Percentiles rank a stretch among this genome's conserved stretches.
Evolutionary conservation across 2,329 filamentous ascomycete species (phyloP).

Genomic region (Ascochyta fabae): DNA sequence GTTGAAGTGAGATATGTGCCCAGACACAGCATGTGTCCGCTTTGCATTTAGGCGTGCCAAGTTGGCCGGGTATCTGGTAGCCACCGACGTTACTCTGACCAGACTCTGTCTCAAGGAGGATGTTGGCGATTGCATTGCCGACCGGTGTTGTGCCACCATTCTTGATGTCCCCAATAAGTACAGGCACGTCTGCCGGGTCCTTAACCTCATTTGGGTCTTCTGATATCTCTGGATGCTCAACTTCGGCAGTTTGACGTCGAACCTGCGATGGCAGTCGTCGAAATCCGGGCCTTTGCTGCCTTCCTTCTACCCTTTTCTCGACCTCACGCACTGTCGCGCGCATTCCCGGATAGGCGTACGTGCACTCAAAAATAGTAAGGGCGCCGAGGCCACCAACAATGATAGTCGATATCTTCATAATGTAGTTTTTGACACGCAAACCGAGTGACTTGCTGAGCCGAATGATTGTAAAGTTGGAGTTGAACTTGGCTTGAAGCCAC

Average conservation of each 20-base stretch:
- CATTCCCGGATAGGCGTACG: slow-evolving; percentile 27
- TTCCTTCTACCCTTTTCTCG: slow-evolving; percentile 2
- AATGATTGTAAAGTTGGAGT: background rate
- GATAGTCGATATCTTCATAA: slow-evolving; percentile 27
- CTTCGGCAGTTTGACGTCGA: background rate
- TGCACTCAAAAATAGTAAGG: slow-evolving; percentile 22
- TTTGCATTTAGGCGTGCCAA: slow-evolving; percentile 24
- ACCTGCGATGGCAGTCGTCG: background rate
- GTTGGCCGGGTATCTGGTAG: slow-evolving; percentile 18
- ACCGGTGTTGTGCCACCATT: slow-evolving; percentile 21
- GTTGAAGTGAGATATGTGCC: slow-evolving; percentile 24
- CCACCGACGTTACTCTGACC: slow-evolving; percentile 12
- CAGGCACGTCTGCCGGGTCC: slow-evolving; percentile 12
- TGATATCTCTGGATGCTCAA: background rate
- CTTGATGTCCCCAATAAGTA: slow-evolving; percentile 36
- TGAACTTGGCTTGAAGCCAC: background rate
- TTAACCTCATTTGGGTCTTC: slow-evolving; percentile 5
- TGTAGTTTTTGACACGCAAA: background rate
- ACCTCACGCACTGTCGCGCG: slow-evolving; percentile 15
- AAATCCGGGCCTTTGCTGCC: background rate
- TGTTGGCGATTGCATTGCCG: slow-evolving; percentile 26
- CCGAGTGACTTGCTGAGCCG: background rate
- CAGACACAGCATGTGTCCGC: slow-evolving; percentile 37
- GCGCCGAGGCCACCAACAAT: slow-evolving; percentile 18
- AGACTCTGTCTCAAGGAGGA: slow-evolving; percentile 26